Conservation (phyloP, 257 asterid species). For the Leonotis leonurus region DNA sequence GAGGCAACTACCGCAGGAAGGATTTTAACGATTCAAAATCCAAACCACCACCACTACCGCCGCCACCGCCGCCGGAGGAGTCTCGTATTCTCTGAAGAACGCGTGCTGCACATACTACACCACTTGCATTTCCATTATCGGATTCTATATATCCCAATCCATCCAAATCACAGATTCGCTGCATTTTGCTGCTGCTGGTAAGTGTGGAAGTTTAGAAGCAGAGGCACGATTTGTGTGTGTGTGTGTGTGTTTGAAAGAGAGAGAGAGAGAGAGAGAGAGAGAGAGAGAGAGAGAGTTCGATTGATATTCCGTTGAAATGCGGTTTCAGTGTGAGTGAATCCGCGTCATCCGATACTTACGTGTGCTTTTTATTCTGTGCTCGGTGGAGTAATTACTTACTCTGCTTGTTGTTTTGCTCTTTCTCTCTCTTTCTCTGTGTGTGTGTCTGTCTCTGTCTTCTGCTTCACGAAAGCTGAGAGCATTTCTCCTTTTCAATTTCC, state of each 20-base stretch:
- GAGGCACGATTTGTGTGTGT: background rate
- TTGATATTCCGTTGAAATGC: constrained; percentile 23
- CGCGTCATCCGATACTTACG: constrained; percentile 14
- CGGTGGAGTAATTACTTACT: constrained; percentile 21
- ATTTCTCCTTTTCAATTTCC: background rate
- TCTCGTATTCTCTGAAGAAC: constrained; percentile 8
- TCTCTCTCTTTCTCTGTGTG: constrained; percentile 16
- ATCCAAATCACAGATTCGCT: constrained; percentile 7
- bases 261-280: background rate
- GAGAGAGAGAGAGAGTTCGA: constrained; percentile 4
- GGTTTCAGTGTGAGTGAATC: constrained; percentile 11
- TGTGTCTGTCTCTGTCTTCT: too few species aligned
- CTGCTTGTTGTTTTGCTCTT: constrained; percentile 17
- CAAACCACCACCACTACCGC: constrained; percentile 5
- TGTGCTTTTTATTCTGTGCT: constrained; percentile 31
- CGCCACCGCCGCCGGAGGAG: background rate
- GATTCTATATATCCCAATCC: constrained; percentile 20
- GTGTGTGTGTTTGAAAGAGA: background rate
- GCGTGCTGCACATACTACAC: constrained; percentile 15
- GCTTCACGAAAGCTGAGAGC: constrained; percentile 7
- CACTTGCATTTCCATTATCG: constrained; percentile 9
- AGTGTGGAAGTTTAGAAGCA: constrained; percentile 11
- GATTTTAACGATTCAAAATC: constrained; percentile 20
- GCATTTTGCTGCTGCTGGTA: constrained; percentile 22
- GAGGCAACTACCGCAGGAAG: constrained; percentile 40